phyloP scores from a whole-genome alignment of 768 basidiomycete species.

The Infundibulicybe gibba region DNA sequence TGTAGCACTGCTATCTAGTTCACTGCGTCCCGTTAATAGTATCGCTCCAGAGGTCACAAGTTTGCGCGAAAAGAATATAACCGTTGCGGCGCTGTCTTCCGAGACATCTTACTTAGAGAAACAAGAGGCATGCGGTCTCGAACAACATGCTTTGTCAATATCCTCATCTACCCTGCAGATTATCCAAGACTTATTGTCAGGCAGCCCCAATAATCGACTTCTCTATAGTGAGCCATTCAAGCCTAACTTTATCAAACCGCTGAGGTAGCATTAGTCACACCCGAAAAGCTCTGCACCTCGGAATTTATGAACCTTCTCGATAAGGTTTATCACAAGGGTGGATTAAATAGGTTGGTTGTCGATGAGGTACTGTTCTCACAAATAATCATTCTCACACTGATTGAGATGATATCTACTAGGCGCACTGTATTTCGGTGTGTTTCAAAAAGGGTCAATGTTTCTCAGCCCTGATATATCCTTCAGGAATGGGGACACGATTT shows the following conservation, averaged over 20 bases:
- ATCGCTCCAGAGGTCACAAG: conserved; percentile 53
- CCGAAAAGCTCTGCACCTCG: conserved; percentile 60
- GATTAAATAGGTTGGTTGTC: conserved; percentile 71
- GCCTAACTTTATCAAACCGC: not conserved
- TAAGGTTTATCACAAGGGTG: conserved; percentile 45
- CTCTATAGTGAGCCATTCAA: conserved; percentile 59
- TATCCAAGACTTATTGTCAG: conserved; percentile 54
- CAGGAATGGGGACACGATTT: conserved; percentile 89
- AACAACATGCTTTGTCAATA: not conserved
- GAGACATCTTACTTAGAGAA: conserved; percentile 57
- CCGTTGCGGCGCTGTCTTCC: conserved; percentile 62
- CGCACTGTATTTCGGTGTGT: conserved; percentile 78
- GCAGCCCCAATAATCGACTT: conserved; percentile 53
- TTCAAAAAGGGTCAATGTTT: not conserved
- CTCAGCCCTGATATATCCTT: not conserved
- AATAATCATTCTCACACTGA: not conserved
- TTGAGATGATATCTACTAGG: conserved; percentile 32
- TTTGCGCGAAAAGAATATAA: conserved; percentile 49
- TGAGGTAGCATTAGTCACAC: conserved; percentile 51
- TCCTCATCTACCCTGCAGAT: conserved; percentile 39
- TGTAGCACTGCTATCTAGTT: conserved; percentile 15
- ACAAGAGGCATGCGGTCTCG: conserved; percentile 35
- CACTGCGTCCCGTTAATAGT: not conserved
- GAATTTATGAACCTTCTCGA: conserved; percentile 53
- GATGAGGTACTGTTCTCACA: conserved; percentile 57